Evolutionary conservation across 768 basidiomycete genomes (phyloP), one percentile per base, ranked within the genome.

Genomic region (Rhizopogon sp.): DNA sequence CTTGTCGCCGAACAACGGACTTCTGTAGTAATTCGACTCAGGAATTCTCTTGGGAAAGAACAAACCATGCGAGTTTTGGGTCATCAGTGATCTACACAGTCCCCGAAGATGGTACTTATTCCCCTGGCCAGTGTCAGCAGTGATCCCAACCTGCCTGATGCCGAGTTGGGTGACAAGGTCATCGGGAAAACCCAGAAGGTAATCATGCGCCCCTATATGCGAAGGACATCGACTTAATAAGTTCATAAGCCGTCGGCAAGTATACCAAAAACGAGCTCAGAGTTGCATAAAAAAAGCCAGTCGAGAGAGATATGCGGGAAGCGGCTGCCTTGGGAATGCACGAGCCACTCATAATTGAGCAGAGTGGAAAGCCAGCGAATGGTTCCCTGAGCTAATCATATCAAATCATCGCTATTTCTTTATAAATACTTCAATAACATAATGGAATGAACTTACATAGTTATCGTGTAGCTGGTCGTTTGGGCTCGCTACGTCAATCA

Each of bases 41-140:
- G 89, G 88, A 6, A 76, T 91, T 16, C 75, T 91, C 7, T 87
- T 85, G 80, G 87, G 85, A 22, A 84, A 89, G 64, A 81, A 79
- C 63, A 87, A 86, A 59, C 87, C 87, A 2, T 88, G 85, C 62
- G 85, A 88, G 60, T 90, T 87, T 62, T 90, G 88, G 83, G 70
- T 82, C 3, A 68, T 86, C 22, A 25, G 25, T 25, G 25, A 3
- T 25, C 25, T 25, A 25, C 25, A 4, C 25, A 25, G 25, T 25
- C 25, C 25, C 25, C 3, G 5, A 25, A 25, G 3, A 25, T 25
- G 3, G 3, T 25, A 20, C 20, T 20, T 20, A 25, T 25, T 5
- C 25, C 25, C 25, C 25, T 25, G 25, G 25, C 25, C 25, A 25
- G 25, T 25, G 25, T 4, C 3, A 25, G 25, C 4, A 25, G 25